phyloP scores from a whole-genome alignment of 257 asterid species.

The Solanum boliviense region DNA sequence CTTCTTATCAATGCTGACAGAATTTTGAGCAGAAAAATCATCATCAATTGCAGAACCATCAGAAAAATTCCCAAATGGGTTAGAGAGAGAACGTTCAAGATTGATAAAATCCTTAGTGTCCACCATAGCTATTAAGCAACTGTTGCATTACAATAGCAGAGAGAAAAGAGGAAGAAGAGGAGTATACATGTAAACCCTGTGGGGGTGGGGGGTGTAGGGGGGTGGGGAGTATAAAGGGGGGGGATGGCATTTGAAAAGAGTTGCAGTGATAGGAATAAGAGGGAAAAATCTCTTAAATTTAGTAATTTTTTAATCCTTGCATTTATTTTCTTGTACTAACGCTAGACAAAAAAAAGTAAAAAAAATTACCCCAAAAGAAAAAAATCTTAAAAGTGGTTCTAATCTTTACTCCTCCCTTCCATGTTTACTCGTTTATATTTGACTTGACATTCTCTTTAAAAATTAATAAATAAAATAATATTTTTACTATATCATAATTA shows the following conservation, averaged over 20 bases:
- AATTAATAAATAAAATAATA: not conserved
- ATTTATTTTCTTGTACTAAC: not conserved
- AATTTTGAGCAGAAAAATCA: not conserved
- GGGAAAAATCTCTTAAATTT: slow-evolving; percentile 18
- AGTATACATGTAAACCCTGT: not conserved
- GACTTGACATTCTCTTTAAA: not conserved
- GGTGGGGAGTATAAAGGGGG: not conserved
- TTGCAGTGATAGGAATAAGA: slow-evolving; percentile 22
- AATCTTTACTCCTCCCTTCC: not conserved
- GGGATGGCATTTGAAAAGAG: slow-evolving; percentile 22
- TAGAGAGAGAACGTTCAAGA: not conserved
- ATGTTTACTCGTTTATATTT: too few species aligned
- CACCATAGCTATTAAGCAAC: not conserved
- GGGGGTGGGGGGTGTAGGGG: not conserved
- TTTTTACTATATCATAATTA: not conserved
- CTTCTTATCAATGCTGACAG: slow-evolving; percentile 14
- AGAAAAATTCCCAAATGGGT: not conserved
- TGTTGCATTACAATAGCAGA: slow-evolving; percentile 5
- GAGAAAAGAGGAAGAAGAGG: not conserved
- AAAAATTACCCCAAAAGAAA: not conserved
- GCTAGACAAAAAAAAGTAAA: not conserved
- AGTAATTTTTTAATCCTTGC: slow-evolving; percentile 4
- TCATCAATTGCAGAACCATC: not conserved
- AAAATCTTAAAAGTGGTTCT: not conserved
- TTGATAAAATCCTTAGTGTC: not conserved